Conservation (phyloP, 306 rosid species). For the Sphenostylis stenocarpa region DNA sequence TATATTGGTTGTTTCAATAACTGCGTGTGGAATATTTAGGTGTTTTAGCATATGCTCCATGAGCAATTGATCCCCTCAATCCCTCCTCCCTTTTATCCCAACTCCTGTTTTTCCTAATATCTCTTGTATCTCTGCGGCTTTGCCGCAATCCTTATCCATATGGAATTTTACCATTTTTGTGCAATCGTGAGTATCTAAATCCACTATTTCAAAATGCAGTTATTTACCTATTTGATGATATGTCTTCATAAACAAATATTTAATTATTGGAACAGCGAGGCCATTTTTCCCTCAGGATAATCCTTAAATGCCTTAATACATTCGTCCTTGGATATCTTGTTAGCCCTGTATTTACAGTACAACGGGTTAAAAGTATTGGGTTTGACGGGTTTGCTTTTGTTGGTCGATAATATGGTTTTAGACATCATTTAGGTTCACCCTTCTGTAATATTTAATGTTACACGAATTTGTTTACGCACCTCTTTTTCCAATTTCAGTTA, state of each 20-base stretch:
- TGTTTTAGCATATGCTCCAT: slow-evolving; percentile 32
- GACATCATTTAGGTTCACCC: too few species aligned
- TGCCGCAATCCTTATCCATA: slow-evolving; percentile 40
- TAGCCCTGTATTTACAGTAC: background rate
- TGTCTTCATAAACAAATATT: too few species aligned
- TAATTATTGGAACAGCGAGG: too few species aligned
- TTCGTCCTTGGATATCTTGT: background rate
- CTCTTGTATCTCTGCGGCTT: slow-evolving; percentile 50
- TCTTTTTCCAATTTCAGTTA: background rate
- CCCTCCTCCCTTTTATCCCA: background rate
- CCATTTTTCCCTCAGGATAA: too few species aligned
- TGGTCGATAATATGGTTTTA: too few species aligned
- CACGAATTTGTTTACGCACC: too few species aligned
- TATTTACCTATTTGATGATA: too few species aligned
- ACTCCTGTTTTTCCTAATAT: slow-evolving; percentile 14
- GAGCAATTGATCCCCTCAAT: slow-evolving; percentile 35
- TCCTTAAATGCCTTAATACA: background rate
- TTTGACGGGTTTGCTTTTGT: too few species aligned
- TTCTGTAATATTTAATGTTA: too few species aligned
- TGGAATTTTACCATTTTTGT: slow-evolving; percentile 40
- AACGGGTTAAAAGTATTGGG: too few species aligned
- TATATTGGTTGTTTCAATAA: slow-evolving; percentile 50
- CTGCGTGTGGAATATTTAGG: slow-evolving; percentile 50
- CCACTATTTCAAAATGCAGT: background rate
- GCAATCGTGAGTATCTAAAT: slow-evolving; percentile 1